Percentiles rank a stretch among this genome's conserved stretches.
Conservation (phyloP, 177 flowering plant species). For the Viscum album region DNA sequence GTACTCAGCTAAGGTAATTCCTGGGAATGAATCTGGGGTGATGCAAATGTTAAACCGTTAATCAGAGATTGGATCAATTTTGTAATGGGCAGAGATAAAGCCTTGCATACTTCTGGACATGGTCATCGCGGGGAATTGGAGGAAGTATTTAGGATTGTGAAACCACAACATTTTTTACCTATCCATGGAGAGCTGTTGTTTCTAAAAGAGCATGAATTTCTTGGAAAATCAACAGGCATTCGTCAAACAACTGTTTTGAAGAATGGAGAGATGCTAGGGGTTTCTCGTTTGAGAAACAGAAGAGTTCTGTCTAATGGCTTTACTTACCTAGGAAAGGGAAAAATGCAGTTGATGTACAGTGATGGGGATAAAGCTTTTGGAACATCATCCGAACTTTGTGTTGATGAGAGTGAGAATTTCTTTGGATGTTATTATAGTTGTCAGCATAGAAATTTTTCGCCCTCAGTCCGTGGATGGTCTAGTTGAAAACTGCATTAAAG, state of each 20-base stretch:
- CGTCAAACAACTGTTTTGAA: slow-evolving; percentile 89
- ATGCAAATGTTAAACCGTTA: slow-evolving; percentile 96
- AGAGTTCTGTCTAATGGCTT: slow-evolving; percentile 93
- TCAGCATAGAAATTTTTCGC: slow-evolving; percentile 90
- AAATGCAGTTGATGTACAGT: slow-evolving; percentile 80
- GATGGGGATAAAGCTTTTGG: slow-evolving; percentile 99
- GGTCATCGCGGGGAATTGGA: slow-evolving; percentile 89
- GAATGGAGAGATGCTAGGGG: slow-evolving; percentile 99
- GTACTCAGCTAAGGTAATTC: slow-evolving; percentile 98
- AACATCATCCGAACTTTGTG: slow-evolving; percentile 74
- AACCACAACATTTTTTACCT: slow-evolving; percentile 96
- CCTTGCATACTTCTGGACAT: slow-evolving; percentile 95
- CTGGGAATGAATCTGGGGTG: slow-evolving; percentile 92
- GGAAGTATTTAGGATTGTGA: slow-evolving; percentile 81
- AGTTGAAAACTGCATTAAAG: slow-evolving; percentile 47
- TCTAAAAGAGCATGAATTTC: slow-evolving; percentile 88
- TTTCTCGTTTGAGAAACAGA: slow-evolving; percentile 89
- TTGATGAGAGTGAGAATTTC: slow-evolving; percentile 94
- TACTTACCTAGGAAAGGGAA: slow-evolving; percentile 70
- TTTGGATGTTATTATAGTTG: slow-evolving; percentile 78
- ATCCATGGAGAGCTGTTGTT: slow-evolving; percentile 96
- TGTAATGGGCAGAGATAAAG: slow-evolving; percentile 82
- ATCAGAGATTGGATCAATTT: slow-evolving; percentile 83
- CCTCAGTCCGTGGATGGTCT: slow-evolving; percentile 41
- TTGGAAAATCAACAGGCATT: slow-evolving; percentile 91